Evolutionary conservation across 805 yeast species (phyloP).

Genomic region (Torulaspora indica): DNA sequence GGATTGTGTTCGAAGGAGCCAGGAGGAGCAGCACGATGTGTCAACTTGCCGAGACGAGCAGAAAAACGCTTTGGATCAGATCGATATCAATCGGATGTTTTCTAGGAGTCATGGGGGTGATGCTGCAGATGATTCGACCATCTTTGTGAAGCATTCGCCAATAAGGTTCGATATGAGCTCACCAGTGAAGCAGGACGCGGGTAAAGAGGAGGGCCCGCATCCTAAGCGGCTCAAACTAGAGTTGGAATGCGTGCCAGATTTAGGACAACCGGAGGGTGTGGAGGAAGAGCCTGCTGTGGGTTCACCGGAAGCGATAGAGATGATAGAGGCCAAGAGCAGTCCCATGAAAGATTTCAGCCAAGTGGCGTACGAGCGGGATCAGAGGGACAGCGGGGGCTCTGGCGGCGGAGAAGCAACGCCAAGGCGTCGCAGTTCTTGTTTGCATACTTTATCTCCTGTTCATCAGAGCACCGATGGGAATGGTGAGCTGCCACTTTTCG

Average conservation of each 20-base stretch:
- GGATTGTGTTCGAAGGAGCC: slow-evolving; percentile 9
- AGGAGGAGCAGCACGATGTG: background rate
- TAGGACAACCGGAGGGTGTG: slow-evolving; percentile 11
- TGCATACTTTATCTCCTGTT: slow-evolving; percentile 26
- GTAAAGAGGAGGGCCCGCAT: slow-evolving; percentile 9
- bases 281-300: slow-evolving; percentile 10
- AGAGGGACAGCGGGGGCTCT: background rate
- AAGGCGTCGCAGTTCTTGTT: slow-evolving; percentile 8
- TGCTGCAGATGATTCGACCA: background rate
- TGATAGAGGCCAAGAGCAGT: slow-evolving; percentile 19
- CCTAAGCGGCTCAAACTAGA: slow-evolving; percentile 22
- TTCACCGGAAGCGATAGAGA: slow-evolving; percentile 31
- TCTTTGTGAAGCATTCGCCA: slow-evolving; percentile 23
- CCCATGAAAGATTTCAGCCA: slow-evolving; percentile 11
- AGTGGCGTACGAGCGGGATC: background rate
- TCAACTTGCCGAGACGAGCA: background rate
- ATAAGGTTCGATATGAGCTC: slow-evolving; percentile 22
- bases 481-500: background rate
- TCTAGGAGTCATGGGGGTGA: slow-evolving; percentile 1
- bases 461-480: slow-evolving; percentile 7
- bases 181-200: slow-evolving; percentile 14
- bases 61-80: slow-evolving; percentile 17
- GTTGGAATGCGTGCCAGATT: slow-evolving; percentile 17
- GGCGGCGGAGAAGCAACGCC: background rate
- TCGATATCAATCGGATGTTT: slow-evolving; percentile 25